Evolutionary conservation across 371 early-diverging fungal genomes (phyloP), one percentile per base, ranked within the genome.

Genomic region (Batkoa obscura): DNA sequence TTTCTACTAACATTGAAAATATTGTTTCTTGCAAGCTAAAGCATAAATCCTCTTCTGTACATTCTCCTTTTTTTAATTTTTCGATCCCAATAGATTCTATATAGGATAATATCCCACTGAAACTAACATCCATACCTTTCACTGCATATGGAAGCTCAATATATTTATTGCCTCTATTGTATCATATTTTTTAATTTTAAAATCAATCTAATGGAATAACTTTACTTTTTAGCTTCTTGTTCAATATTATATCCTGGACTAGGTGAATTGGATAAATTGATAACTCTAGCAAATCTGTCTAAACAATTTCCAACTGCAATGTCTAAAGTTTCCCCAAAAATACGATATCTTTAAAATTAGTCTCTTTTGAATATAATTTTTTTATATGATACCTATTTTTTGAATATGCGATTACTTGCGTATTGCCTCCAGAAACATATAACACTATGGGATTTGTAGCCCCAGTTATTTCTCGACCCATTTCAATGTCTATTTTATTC

Each of bases 41-140:
- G 69, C 99, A 99, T 17, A 99, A 71, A 61, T 98, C 98, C 34
- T 86, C 91, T 32, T 80, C 75, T 2, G 84, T 76, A 17, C 80
- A 69, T 50, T 76, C 72, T 47, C 76, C 76, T 32, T 66, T 72
- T 12, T 71, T 70, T 3, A 76, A 61, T n/a, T 81, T 65, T 32
- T 73, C 76, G 53, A 78, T 73, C 0, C 87, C 88, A 5, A 85
- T 60, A n/a, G 67, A 64, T 62, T 95, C 94, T 49, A 98, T 84
- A 57, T 76, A 73, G 0, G 94, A 83, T 43, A 98, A 69, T 37
- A 99, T 90, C 3, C 99, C 99, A 2, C 89, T 88, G 65, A 99
- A 99, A 10, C 95, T 94, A n/a, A 99, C 92, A 63, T 99, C 99
- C 99, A 99, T 99, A 34, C 99, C 99, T 66, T 99, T 99, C 61